Percentiles rank a stretch among this genome's conserved stretches.
These are phyloP conservation scores for Starmerella scarabaei DNA, from an alignment of 805 yeast species.

Conservation along the genomic window DNA sequence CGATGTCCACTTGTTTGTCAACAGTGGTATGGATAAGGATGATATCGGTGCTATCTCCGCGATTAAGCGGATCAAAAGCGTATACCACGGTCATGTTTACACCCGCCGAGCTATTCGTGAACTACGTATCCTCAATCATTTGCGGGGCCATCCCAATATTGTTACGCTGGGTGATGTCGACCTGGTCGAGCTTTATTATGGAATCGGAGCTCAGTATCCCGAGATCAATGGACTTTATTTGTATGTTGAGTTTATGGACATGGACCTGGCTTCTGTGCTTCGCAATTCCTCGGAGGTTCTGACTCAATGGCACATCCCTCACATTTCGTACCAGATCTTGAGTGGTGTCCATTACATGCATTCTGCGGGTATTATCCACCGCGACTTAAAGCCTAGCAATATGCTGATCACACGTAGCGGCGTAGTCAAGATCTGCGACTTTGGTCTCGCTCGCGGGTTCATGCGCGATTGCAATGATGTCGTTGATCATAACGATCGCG, in stretches of 20 bases:
- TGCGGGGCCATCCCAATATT: slow-evolving; percentile 77
- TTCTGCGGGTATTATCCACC: background rate
- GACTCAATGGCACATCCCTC: slow-evolving; percentile 71
- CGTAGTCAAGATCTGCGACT: slow-evolving; percentile 73
- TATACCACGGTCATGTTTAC: slow-evolving; percentile 53
- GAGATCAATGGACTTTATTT: slow-evolving; percentile 58
- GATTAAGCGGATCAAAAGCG: slow-evolving; percentile 64
- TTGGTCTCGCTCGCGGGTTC: slow-evolving; percentile 81
- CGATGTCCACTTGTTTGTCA: slow-evolving; percentile 20
- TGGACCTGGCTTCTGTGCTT: slow-evolving; percentile 70
- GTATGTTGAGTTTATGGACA: slow-evolving; percentile 73
- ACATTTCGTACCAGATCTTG: slow-evolving; percentile 30
- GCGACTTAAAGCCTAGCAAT: background rate
- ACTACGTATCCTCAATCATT: slow-evolving; percentile 62
- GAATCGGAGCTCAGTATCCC: slow-evolving; percentile 46
- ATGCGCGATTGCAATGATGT: slow-evolving; percentile 20
- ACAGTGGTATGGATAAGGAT: background rate
- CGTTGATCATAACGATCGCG: slow-evolving; percentile 20
- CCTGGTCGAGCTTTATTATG: slow-evolving; percentile 32
- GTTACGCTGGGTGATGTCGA: slow-evolving; percentile 64
- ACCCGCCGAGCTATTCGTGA: slow-evolving; percentile 75
- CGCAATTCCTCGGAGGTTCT: slow-evolving; percentile 44
- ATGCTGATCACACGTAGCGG: slow-evolving; percentile 52
- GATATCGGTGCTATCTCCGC: slow-evolving; percentile 35
- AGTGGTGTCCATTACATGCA: background rate